A percentile compares a stretch with the other conserved stretches of the same genome.
These are phyloP conservation scores for Endocladia muricata DNA, from an alignment of 31 red algal genomes.

Conservation along the genomic window DNA sequence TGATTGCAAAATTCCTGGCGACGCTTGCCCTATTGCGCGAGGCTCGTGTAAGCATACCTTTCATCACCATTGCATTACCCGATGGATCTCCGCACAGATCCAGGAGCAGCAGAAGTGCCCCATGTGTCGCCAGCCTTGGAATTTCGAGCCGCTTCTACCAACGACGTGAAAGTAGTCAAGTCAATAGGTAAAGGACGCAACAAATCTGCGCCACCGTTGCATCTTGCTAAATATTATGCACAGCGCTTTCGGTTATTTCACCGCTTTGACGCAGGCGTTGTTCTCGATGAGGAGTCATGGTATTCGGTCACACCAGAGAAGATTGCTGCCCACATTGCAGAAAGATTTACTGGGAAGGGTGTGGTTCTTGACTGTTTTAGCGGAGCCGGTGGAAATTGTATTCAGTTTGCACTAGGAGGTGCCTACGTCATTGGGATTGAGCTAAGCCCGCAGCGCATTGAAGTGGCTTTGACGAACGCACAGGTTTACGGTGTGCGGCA, in stretches of 20 bases:
- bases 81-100: constrained; percentile 61
- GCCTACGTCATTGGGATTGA: constrained; percentile 68
- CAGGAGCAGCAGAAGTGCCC: constrained; percentile 59
- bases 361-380: constrained; percentile 74
- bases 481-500: constrained; percentile 68
- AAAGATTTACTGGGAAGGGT: constrained; percentile 41
- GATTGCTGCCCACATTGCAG: constrained; percentile 87
- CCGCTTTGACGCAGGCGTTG: constrained; percentile 82
- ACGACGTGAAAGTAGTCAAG: too few species aligned
- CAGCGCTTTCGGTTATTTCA: constrained; percentile 79
- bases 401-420: constrained; percentile 75
- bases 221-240: constrained; percentile 66
- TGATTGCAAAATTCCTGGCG: constrained; percentile 80
- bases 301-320: constrained; percentile 95
- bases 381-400: constrained; percentile 87
- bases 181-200: neutral
- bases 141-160: constrained; percentile 6
- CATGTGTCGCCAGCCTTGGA: constrained; percentile 68
- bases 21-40: constrained; percentile 78
- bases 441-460: constrained; percentile 8
- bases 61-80: constrained; percentile 89
- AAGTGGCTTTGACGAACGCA: constrained; percentile 68
- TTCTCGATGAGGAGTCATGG: constrained; percentile 74
- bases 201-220: neutral
- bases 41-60: constrained; percentile 86